Conservation (phyloP, 495 filamentous ascomycete genomes). For the Cenococcum geophilum region DNA sequence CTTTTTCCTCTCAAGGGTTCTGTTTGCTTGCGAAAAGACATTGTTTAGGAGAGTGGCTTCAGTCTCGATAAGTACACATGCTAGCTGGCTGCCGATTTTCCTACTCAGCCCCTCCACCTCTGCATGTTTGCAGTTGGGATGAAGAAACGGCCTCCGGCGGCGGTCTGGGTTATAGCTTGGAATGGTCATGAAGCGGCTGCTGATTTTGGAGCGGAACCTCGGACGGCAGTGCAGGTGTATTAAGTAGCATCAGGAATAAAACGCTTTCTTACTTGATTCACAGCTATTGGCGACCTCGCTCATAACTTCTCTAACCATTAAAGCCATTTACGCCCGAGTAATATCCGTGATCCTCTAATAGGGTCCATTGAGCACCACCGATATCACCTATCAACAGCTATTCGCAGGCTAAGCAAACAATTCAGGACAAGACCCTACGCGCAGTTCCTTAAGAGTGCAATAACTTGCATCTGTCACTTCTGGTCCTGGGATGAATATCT, state of each 20-base stretch:
- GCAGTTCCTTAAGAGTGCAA: too few relatives aligned
- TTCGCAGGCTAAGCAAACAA: too few relatives aligned
- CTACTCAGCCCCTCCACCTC: not conserved
- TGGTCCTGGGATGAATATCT: too few relatives aligned
- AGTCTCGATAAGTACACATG: not conserved
- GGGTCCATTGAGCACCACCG: too few relatives aligned
- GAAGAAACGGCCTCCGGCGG: not conserved
- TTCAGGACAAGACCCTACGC: too few relatives aligned
- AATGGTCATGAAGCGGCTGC: not conserved
- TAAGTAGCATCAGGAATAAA: conserved; percentile 8
- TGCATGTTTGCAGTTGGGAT: not conserved
- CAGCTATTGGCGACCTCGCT: not conserved
- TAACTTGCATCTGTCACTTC: too few relatives aligned
- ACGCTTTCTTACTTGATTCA: not conserved
- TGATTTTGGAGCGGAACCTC: not conserved
- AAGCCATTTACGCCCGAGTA: too few relatives aligned
- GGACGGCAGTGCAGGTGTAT: not conserved
- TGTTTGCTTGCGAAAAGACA: not conserved
- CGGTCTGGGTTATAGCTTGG: not conserved
- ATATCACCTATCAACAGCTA: too few relatives aligned
- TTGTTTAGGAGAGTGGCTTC: not conserved
- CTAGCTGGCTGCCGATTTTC: not conserved
- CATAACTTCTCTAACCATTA: not conserved
- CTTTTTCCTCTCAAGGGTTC: not conserved
- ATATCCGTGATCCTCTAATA: too few relatives aligned